Conservation (phyloP, 2,329 filamentous ascomycete species). For the Monosporascus sp. region DNA sequence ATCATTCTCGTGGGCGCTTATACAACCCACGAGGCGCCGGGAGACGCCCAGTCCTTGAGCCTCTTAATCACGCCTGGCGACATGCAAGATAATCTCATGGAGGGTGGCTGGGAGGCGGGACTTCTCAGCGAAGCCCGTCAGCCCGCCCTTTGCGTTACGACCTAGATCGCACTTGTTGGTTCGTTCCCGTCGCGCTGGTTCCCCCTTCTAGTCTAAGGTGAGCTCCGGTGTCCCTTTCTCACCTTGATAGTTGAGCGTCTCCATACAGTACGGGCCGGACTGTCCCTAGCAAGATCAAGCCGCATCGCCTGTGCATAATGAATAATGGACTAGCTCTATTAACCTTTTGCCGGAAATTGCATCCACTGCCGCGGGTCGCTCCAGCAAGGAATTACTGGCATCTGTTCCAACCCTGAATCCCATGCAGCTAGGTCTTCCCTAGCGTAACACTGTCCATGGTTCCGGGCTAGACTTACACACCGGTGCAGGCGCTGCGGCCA, state of each 20-base stretch:
- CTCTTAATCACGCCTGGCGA: background rate
- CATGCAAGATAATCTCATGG: background rate
- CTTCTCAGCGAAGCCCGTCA: too few species aligned
- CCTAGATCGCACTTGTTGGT: too few species aligned
- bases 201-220: too few species aligned
- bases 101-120: too few species aligned
- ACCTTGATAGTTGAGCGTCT: slow-evolving; percentile 7
- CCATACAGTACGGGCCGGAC: slow-evolving; percentile 23
- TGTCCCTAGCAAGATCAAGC: slow-evolving; percentile 15
- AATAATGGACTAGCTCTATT: slow-evolving; percentile 3
- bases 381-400: slow-evolving; percentile 12
- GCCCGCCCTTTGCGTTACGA: too few species aligned
- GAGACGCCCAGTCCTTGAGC: background rate
- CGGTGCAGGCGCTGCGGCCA: background rate
- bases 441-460: background rate
- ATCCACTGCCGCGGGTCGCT: slow-evolving; percentile 31
- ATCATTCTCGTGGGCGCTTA: background rate
- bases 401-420: background rate
- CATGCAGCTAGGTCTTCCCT: background rate
- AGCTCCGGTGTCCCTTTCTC: background rate
- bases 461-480: too few species aligned
- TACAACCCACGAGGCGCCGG: background rate
- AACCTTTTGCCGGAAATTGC: slow-evolving; percentile 22
- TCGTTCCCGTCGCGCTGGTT: too few species aligned
- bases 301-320: slow-evolving; percentile 1